These are phyloP conservation scores for Furcasterigmium furcatum DNA, from an alignment of 2,329 filamentous ascomycete species.

Conservation along the genomic window DNA sequence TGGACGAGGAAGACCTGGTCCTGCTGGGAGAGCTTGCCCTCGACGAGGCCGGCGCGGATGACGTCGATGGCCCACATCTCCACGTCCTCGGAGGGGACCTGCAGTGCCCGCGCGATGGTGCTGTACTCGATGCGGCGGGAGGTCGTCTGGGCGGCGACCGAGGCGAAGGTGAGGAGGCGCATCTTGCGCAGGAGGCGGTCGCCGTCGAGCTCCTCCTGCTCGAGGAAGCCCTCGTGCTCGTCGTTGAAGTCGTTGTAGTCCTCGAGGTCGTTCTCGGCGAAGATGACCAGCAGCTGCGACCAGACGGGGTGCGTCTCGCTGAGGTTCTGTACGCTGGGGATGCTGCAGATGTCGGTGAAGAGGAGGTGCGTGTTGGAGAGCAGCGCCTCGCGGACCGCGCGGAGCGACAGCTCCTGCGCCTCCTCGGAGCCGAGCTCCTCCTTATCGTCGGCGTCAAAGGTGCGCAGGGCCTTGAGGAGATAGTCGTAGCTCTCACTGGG, in stretches of 20 bases:
- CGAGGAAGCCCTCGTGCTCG: slow-evolving; percentile 82
- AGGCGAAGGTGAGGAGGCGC: slow-evolving; percentile 89
- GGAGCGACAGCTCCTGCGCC: slow-evolving; percentile 57
- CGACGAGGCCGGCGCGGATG: slow-evolving; percentile 90
- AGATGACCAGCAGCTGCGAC: slow-evolving; percentile 92
- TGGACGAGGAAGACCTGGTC: slow-evolving; percentile 93
- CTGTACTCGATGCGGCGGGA: slow-evolving; percentile 86
- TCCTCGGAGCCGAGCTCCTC: slow-evolving; percentile 56
- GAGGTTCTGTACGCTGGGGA: slow-evolving; percentile 82
- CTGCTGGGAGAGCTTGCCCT: slow-evolving; percentile 93
- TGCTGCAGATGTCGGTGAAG: slow-evolving; percentile 78
- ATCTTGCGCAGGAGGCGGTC: slow-evolving; percentile 88
- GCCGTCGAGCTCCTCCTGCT: slow-evolving; percentile 70
- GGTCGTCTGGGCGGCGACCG: slow-evolving; percentile 77
- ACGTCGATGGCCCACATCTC: slow-evolving; percentile 99
- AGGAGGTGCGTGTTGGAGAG: slow-evolving; percentile 57
- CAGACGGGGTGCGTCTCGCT: slow-evolving; percentile 79
- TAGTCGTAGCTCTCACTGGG: slow-evolving; percentile 63
- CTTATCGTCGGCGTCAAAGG: slow-evolving; percentile 54
- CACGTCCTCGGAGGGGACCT: slow-evolving; percentile 79
- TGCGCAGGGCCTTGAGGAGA: slow-evolving; percentile 58
- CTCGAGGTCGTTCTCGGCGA: slow-evolving; percentile 89
- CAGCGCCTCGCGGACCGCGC: slow-evolving; percentile 52
- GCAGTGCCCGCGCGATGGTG: slow-evolving; percentile 78
- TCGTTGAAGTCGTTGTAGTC: slow-evolving; percentile 95